phyloP scores from a whole-genome alignment of 2,329 filamentous ascomycete genomes.

The Venturiaceae sp. region DNA sequence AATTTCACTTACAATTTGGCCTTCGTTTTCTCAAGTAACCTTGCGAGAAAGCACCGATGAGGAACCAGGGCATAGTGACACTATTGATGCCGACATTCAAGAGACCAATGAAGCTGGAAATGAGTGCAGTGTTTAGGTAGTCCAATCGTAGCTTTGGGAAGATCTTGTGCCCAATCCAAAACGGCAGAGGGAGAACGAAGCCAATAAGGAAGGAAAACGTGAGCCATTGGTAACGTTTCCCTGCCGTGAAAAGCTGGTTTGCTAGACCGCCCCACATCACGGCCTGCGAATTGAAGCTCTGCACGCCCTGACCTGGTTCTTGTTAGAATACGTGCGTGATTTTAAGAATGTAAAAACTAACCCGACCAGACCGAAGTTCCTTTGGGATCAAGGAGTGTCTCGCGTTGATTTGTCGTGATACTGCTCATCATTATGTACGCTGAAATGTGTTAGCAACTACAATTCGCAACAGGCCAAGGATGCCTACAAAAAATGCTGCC shows the following conservation, averaged over 20 bases:
- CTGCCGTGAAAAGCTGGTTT: slow-evolving; percentile 24
- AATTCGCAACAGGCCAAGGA: no score
- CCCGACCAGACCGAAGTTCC: slow-evolving; percentile 36
- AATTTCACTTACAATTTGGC: slow-evolving; percentile 16
- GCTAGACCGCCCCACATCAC: slow-evolving; percentile 5
- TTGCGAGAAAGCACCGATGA: slow-evolving; percentile 24
- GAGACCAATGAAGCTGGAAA: slow-evolving; percentile 32
- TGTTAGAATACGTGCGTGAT: neutral
- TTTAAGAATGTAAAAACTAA: neutral
- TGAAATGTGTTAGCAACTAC: neutral
- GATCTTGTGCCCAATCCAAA: slow-evolving; percentile 12
- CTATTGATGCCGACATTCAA: slow-evolving; percentile 33
- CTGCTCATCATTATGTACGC: slow-evolving; percentile 33
- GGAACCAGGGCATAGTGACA: slow-evolving; percentile 23
- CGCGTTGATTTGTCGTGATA: slow-evolving; percentile 30
- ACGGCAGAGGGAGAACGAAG: slow-evolving; percentile 28
- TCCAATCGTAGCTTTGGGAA: slow-evolving; percentile 19
- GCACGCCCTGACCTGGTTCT: slow-evolving; percentile 29
- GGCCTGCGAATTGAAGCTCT: slow-evolving; percentile 28
- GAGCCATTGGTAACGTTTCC: slow-evolving; percentile 26
- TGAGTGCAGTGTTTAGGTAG: slow-evolving; percentile 32
- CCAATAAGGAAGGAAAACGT: slow-evolving; percentile 29
- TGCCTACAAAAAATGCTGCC: neutral
- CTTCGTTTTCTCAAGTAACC: slow-evolving; percentile 24
- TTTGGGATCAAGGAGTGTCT: slow-evolving; percentile 28